Conservation (phyloP, 2,329 filamentous ascomycete genomes). For the Graphilbum ipis-grandicollis region DNA sequence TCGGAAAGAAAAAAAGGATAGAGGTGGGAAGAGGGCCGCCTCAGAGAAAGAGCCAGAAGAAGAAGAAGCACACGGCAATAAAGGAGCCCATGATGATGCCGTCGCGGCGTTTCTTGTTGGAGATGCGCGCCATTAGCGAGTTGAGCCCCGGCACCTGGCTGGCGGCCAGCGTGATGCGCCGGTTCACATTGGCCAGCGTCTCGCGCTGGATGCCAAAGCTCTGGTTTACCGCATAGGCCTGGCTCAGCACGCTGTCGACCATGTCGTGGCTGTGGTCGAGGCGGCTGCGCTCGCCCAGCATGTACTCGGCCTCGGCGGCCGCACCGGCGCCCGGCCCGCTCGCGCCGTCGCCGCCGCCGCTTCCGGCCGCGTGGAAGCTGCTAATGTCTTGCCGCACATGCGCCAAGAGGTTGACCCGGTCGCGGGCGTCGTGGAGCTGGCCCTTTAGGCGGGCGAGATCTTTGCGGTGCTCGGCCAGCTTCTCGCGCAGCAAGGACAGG, state of each 20-base stretch:
- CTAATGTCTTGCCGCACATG: constrained; percentile 87
- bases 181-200: constrained; percentile 73
- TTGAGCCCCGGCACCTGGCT: constrained; percentile 90
- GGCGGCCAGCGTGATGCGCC: constrained; percentile 75
- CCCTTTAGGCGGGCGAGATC: constrained; percentile 63
- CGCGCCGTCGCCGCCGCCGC: constrained; percentile 49
- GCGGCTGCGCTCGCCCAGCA: constrained; percentile 74
- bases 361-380: constrained; percentile 67
- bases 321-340: constrained; percentile 58
- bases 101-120: constrained; percentile 85
- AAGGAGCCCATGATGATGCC: constrained; percentile 85
- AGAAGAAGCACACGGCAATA: constrained; percentile 78
- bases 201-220: constrained; percentile 77
- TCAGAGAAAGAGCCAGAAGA: constrained; percentile 65
- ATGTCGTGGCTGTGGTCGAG: constrained; percentile 83
- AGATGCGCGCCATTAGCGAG: constrained; percentile 78
- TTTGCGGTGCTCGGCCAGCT: constrained; percentile 70
- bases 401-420: constrained; percentile 76
- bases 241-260: constrained; percentile 77
- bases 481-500: constrained; percentile 75
- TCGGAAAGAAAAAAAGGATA: too few relatives aligned
- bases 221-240: constrained; percentile 94
- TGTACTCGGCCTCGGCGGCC: constrained; percentile 83
- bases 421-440: constrained; percentile 59
- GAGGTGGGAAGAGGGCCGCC: too few relatives aligned